Percentiles rank a stretch among this genome's conserved stretches.
phyloP scores from a whole-genome alignment of 768 basidiomycete species.

The Serendipita indica region DNA sequence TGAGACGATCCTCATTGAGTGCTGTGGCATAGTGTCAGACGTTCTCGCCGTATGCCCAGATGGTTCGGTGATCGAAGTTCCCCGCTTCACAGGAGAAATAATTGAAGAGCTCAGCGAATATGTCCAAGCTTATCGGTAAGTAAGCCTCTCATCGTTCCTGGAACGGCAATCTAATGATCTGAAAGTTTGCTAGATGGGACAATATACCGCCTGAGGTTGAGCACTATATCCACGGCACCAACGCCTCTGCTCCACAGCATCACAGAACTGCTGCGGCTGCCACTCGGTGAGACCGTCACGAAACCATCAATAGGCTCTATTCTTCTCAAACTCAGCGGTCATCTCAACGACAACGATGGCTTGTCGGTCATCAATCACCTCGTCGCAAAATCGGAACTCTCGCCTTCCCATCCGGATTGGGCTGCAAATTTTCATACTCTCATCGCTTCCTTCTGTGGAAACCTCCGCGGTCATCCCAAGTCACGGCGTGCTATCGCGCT shows the following conservation, averaged over 20 bases:
- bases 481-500: background rate
- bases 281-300: background rate
- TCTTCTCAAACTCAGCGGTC: background rate
- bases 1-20: background rate
- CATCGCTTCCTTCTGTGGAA: background rate
- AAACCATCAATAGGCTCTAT: background rate
- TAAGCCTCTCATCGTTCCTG: background rate
- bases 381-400: background rate
- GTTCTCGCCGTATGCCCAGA: background rate
- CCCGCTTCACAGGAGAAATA: background rate
- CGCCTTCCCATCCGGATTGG: background rate
- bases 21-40: background rate
- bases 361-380: background rate
- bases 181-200: background rate
- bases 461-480: background rate
- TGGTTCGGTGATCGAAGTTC: background rate
- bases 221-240: background rate
- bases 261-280: background rate
- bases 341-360: background rate
- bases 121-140: background rate
- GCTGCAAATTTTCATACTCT: background rate
- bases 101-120: background rate
- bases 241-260: background rate
- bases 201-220: background rate
- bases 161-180: background rate